Conservation (phyloP, 2,329 filamentous ascomycete species). For the Neofusicoccum laricinum region DNA sequence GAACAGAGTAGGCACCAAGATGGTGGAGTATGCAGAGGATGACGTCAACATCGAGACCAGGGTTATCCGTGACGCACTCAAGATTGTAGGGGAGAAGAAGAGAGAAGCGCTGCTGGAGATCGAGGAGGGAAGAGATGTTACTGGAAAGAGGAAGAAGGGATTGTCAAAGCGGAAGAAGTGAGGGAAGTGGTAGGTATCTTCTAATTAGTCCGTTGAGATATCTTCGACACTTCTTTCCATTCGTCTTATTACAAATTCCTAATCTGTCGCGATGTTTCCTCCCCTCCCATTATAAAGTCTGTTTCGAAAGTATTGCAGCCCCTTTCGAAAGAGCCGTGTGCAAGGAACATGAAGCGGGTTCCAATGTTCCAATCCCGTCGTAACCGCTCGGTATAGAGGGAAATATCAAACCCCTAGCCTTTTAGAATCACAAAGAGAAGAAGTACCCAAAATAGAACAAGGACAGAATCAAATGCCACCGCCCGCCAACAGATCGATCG, state of each 20-base stretch:
- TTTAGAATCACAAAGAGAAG: too few species aligned
- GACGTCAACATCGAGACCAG: constrained; percentile 91
- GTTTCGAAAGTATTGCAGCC: not conserved
- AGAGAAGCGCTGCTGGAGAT: constrained; percentile 86
- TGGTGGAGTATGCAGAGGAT: constrained; percentile 83
- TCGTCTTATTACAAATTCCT: not conserved
- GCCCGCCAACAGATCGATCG: not conserved
- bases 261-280: not conserved
- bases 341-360: too few species aligned
- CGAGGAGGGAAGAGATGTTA: constrained; percentile 86
- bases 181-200: not conserved
- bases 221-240: not conserved
- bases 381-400: too few species aligned
- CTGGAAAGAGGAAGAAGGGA: constrained; percentile 66
- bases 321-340: too few species aligned
- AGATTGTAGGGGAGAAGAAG: constrained; percentile 93
- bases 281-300: not conserved
- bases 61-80: constrained; percentile 80
- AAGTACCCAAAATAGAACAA: not conserved
- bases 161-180: constrained; percentile 23
- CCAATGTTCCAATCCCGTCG: too few species aligned
- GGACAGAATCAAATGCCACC: not conserved
- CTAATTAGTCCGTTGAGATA: not conserved
- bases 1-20: constrained; percentile 70
- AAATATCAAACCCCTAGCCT: too few species aligned